A percentile compares a stretch with the other conserved stretches of the same genome.
Conservation (phyloP, 768 basidiomycete genomes). For the Cyathus striatus region DNA sequence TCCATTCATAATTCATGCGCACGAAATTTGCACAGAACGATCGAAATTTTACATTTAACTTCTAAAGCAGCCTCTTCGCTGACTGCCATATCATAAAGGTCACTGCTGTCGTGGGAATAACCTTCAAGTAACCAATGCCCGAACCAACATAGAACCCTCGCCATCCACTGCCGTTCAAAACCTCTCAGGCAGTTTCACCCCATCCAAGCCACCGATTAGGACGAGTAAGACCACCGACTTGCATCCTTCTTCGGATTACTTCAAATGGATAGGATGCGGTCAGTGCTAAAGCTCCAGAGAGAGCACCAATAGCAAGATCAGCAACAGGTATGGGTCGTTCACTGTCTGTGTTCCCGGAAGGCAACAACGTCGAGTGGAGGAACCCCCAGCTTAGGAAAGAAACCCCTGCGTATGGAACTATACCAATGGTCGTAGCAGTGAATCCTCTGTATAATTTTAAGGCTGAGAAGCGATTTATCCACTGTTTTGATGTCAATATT, state of each 20-base stretch:
- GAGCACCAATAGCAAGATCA: conserved; percentile 79
- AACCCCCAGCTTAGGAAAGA: conserved; percentile 92
- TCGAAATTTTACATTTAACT: too few relatives aligned
- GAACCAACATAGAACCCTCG: conserved; percentile 90
- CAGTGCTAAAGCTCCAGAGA: conserved; percentile 82
- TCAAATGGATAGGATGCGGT: conserved; percentile 94
- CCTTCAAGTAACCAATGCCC: conserved; percentile 88
- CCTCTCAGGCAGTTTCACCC: conserved; percentile 65
- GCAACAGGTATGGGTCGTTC: conserved; percentile 39
- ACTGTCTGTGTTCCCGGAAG: conserved; percentile 31
- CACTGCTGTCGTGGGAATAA: conserved; percentile 93
- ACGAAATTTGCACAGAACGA: too few relatives aligned
- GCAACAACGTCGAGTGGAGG: conserved; percentile 56
- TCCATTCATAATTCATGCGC: too few relatives aligned
- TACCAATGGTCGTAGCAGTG: conserved; percentile 83
- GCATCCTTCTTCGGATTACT: conserved; percentile 87
- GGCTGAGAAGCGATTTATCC: conserved; percentile 62
- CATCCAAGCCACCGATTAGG: conserved; percentile 77
- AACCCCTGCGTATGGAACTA: conserved; percentile 93
- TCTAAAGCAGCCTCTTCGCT: conserved; percentile 55
- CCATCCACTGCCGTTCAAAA: conserved; percentile 71
- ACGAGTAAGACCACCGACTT: conserved; percentile 81
- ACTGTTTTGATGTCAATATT: conserved; percentile 15
- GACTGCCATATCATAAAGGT: conserved; percentile 90
- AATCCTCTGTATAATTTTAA: conserved; percentile 98